Evolutionary conservation across 331 rosid species (phyloP), one percentile per base, ranked within the genome.

Genomic region (Spiraea crenata): DNA sequence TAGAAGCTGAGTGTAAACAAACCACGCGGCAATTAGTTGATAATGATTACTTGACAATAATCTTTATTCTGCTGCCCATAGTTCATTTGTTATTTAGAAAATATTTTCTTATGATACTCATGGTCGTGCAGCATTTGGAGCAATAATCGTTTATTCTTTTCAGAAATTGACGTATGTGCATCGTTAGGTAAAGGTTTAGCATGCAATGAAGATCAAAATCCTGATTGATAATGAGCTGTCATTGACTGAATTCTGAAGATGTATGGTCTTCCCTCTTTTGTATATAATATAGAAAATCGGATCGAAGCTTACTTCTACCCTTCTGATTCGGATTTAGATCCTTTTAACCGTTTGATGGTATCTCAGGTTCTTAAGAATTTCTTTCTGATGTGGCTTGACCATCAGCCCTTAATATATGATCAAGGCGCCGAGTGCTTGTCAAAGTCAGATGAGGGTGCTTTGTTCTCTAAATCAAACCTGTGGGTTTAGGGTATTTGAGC

Each of bases 101-200:
- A 2, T 19, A 9, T 58, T 37, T 59, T 59, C 14, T 13, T 17
- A 4, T 5, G 51, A 63, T 40, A n/a, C 41, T 9, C 51, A 42
- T 63, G 67, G 6, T 42, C 51, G 11, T 62, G 46, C 48, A 41
- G 49, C 67, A 62, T 9, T n/a, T 62, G 9, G 34, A 15, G 67
- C 3, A 9, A 20, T 20, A 9, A 19, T 41, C 41, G 0, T 9
- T 11, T 45, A 45, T 45, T 3, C 12, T 3, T 13, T 44, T 65
- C 20, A 5, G 41, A 65, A 63, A 63, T 19, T 42, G 37, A 52
- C 19, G 37, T 62, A 62, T 3, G 15, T 41, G 16, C 3, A 6
- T 63, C 16, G 3, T 42, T 39, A 12, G 50, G 68, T 16, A 7
- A 6, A 20, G 6, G 12, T 14, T 9, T 52, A 52, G 57, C 17